Percentiles rank a stretch among this genome's conserved stretches.
Conservation (phyloP, 2,329 filamentous ascomycete genomes). For the Epichloe coenophiala region DNA sequence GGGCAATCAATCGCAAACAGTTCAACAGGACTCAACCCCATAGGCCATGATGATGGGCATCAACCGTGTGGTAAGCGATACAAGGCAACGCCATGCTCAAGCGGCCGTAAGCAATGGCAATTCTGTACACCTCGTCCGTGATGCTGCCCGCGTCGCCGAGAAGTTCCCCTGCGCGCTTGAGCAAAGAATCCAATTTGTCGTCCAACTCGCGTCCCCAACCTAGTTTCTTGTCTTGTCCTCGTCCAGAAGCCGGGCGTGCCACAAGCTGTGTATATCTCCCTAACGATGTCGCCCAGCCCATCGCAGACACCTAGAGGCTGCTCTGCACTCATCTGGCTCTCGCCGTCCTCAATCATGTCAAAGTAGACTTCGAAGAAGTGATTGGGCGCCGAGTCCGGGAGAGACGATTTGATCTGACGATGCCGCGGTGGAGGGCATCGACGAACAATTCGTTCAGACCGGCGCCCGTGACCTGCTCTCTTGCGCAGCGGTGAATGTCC, state of each 20-base stretch:
- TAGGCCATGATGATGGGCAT: slow-evolving; percentile 5
- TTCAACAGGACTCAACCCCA: not conserved
- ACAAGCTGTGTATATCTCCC: slow-evolving; percentile 3
- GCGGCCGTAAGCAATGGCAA: slow-evolving; percentile 6
- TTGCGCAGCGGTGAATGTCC: slow-evolving; percentile 3
- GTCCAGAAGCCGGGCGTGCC: slow-evolving; percentile 4
- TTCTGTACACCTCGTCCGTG: slow-evolving; percentile 4
- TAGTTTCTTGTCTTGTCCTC: slow-evolving; percentile 1
- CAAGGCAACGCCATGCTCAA: slow-evolving; percentile 5
- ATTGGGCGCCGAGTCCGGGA: not conserved
- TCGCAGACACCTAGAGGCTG: slow-evolving; percentile 2
- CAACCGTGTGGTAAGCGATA: slow-evolving; percentile 4
- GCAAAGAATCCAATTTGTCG: not conserved
- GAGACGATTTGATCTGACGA: not conserved
- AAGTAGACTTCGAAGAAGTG: slow-evolving; percentile 3
- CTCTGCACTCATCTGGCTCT: not conserved
- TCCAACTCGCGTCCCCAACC: slow-evolving; percentile 6
- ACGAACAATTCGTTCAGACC: slow-evolving; percentile 5
- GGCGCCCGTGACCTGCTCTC: slow-evolving; percentile 4
- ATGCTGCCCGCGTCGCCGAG: not conserved
- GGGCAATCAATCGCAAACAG: too few relatives aligned
- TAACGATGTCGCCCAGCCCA: not conserved
- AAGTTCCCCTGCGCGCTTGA: slow-evolving; percentile 3
- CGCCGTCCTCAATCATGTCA: slow-evolving; percentile 3
- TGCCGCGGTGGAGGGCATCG: not conserved